Conservation (phyloP, 2,329 filamentous ascomycete species). For the Penicillium sclerotigenum region DNA sequence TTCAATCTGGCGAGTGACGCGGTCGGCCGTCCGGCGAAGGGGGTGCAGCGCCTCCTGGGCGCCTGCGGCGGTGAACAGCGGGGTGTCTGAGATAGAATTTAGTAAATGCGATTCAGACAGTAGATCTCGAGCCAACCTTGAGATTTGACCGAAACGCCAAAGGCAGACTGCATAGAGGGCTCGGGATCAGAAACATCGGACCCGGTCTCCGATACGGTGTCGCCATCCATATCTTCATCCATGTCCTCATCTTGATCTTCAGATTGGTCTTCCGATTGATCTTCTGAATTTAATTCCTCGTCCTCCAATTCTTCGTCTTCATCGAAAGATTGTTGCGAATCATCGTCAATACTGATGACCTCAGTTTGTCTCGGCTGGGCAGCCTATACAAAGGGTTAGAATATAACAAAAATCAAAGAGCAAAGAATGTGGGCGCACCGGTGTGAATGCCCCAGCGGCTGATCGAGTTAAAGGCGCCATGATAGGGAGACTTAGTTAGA, state of each 20-base stretch:
- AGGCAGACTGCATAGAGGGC: constrained; percentile 16
- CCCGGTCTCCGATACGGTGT: constrained; percentile 26
- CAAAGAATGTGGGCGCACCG: constrained; percentile 12
- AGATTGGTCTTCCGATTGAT: constrained; percentile 5
- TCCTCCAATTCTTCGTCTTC: constrained; percentile 28
- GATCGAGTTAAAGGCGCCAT: constrained; percentile 44
- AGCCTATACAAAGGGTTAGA: constrained; percentile 18
- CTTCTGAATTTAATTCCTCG: constrained; percentile 17
- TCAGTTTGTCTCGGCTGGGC: constrained; percentile 30
- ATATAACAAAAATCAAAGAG: constrained; percentile 2
- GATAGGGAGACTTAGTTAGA: constrained; percentile 18
- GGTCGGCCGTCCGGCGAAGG: constrained; percentile 62
- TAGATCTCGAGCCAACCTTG: constrained; percentile 13
- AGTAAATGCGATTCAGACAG: constrained; percentile 5
- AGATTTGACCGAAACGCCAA: constrained; percentile 6
- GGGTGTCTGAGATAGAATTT: constrained; percentile 21
- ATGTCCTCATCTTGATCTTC: constrained; percentile 25
- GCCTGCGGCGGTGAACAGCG: constrained; percentile 46
- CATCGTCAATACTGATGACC: constrained; percentile 42
- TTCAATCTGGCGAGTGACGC: constrained; percentile 77
- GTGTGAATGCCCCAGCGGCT: constrained; percentile 19
- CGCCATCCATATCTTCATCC: constrained; percentile 31
- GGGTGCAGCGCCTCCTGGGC: constrained; percentile 56
- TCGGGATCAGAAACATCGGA: constrained; percentile 29
- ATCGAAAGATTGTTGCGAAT: constrained; percentile 28